Evolutionary conservation across 331 rosid species (phyloP).

Genomic region (Pyrus hybrid): DNA sequence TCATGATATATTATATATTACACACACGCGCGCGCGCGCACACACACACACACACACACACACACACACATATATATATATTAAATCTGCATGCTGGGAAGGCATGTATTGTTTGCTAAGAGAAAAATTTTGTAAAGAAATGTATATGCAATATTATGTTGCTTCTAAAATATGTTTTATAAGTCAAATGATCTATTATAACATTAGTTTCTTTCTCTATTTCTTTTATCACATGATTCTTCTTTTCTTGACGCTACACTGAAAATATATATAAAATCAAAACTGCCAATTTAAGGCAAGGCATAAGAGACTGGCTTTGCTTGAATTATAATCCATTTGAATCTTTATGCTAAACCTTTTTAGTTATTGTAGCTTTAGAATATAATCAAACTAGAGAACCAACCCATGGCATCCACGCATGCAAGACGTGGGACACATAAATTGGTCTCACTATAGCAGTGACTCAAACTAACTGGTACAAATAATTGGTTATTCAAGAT

Average conservation of each 20-base stretch:
- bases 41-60: too few relatives aligned
- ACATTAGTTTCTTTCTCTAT: constrained; percentile 35
- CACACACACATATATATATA: too few relatives aligned
- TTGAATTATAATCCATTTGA: constrained; percentile 12
- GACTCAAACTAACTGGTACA: background rate
- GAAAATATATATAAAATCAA: background rate
- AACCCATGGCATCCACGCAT: background rate
- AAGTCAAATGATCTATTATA: constrained; percentile 44
- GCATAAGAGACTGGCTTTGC: background rate
- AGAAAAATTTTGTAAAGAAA: background rate
- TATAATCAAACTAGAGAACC: background rate
- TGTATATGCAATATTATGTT: background rate
- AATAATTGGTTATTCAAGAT: background rate
- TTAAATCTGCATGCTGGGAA: too few relatives aligned
- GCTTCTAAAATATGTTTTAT: constrained; percentile 10
- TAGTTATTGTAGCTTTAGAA: background rate
- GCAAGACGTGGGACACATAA: constrained; percentile 6
- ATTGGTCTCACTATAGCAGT: background rate
- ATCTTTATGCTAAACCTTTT: background rate
- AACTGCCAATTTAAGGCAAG: background rate
- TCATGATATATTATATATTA: too few relatives aligned
- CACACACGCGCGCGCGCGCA: too few relatives aligned
- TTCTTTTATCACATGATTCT: constrained; percentile 23
- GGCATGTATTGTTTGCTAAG: background rate
- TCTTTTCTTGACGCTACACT: constrained; percentile 1